These are phyloP conservation scores for Ambrosia artemisiifolia DNA, from an alignment of 129 eudicot species.

Conservation along the genomic window DNA sequence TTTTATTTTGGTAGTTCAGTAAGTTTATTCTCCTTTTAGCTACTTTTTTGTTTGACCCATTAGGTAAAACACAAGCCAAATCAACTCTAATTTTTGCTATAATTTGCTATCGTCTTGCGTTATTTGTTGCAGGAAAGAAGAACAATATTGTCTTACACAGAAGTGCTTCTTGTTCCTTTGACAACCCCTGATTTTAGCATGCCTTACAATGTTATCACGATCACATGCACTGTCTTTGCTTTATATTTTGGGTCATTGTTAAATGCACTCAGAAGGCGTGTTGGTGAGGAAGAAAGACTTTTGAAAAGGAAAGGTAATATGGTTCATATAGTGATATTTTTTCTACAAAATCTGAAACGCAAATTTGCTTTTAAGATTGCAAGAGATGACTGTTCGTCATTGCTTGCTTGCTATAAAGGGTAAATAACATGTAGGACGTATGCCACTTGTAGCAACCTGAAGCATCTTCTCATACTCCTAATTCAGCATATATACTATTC, in stretches of 20 bases:
- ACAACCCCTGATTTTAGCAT: slow-evolving; percentile 99
- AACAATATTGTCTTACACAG: slow-evolving; percentile 74
- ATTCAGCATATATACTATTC: not conserved
- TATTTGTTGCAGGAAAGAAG: slow-evolving; percentile 50
- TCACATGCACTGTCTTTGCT: slow-evolving; percentile 95
- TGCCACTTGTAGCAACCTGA: too few species aligned
- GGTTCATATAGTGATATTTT: not conserved
- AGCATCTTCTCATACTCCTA: too few species aligned
- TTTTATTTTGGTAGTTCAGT: too few species aligned
- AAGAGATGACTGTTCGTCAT: slow-evolving; percentile 1
- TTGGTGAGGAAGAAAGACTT: slow-evolving; percentile 80
- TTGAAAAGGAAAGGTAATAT: slow-evolving; percentile 62
- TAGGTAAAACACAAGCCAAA: slow-evolving; percentile 3
- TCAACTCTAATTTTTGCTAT: not conserved
- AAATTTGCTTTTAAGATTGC: not conserved
- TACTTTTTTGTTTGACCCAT: not conserved
- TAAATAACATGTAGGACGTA: slow-evolving; percentile 9
- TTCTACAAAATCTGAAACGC: not conserved
- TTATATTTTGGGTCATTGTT: slow-evolving; percentile 90
- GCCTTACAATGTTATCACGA: slow-evolving; percentile 97
- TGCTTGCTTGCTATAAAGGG: slow-evolving; percentile 8
- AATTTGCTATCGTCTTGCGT: slow-evolving; percentile 15
- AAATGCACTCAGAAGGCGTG: slow-evolving; percentile 79
- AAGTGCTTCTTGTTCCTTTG: slow-evolving; percentile 95
- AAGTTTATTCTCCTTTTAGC: not conserved